These are phyloP conservation scores for Cercospora zeae-maydis DNA, from an alignment of 2,329 filamentous ascomycete genomes.

Conservation along the genomic window DNA sequence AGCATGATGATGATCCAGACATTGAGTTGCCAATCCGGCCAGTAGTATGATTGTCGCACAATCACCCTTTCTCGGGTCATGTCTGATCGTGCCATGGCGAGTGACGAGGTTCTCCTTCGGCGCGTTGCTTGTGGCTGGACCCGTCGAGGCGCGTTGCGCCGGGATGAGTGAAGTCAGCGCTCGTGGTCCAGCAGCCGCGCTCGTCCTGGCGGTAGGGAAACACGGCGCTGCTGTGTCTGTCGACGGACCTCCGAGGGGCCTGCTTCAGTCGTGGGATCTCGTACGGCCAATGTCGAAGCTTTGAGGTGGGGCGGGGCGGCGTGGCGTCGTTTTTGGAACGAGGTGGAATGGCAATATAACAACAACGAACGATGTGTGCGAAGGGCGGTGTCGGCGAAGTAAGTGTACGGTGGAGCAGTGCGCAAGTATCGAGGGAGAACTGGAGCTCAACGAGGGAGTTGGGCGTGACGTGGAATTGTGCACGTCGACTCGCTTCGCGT, in stretches of 20 bases:
- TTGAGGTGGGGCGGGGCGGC: neutral
- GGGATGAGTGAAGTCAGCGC: neutral
- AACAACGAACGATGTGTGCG: neutral
- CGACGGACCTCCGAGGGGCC: neutral
- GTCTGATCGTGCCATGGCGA: conserved; percentile 33
- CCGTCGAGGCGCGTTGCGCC: neutral
- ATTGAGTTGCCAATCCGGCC: conserved; percentile 63
- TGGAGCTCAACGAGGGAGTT: neutral
- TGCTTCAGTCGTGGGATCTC: neutral
- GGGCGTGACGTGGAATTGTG: neutral
- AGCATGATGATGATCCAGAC: conserved; percentile 64
- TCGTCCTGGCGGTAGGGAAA: neutral
- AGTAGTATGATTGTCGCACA: conserved; percentile 55
- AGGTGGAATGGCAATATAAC: neutral
- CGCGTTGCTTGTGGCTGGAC: neutral
- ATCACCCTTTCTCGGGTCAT: conserved; percentile 37
- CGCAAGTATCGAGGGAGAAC: neutral
- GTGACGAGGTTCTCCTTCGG: neutral
- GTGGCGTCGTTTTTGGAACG: neutral
- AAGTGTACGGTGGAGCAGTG: neutral
- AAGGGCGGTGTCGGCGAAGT: neutral
- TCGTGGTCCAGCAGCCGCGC: neutral
- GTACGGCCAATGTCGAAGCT: neutral
- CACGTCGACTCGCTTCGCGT: neutral
- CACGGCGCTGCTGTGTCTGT: neutral